Evolutionary conservation across 2,329 filamentous ascomycete species (phyloP), one percentile per base, ranked within the genome.

Genomic region (Ustilaginoidea virens): DNA sequence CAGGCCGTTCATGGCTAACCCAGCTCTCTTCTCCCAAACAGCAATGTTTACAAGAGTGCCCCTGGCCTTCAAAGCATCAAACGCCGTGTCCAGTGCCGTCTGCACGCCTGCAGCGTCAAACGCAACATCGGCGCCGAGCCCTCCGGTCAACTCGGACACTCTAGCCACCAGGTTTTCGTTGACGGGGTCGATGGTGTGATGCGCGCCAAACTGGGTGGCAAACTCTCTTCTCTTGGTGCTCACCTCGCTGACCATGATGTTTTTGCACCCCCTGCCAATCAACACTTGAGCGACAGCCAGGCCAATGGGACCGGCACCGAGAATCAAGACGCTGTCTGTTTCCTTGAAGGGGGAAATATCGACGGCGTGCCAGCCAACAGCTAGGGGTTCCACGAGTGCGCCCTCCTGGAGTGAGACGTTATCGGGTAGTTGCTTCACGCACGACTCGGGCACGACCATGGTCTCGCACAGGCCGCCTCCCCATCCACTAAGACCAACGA

Each of bases 31-130:
- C 40, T 73, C 69, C 68, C 69, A 76, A 3, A 77, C 66, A 0
- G 72, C 69, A n/a, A 77, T 60, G 35, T 77, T 77, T 2, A 77
- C 60, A 0, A 78, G 56, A 0, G 65, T 67, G 0, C 71, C 73
- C 20, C 63, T 55, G 0, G 59, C 55, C 27, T 60, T 55, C 3
- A 71, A 61, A 0, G 63, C 56, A 13, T 56, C 46, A 23, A 60
- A 67, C 39, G 49, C 68, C 38, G 34, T 43, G 21, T 55, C 44
- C 4, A 63, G 39, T n/a, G 55, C 64, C 1, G 53, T 53, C n/a
- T 63, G 56, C 13, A 74, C 66, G 5, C 72, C 72, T 0, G 71
- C 69, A 18, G 69, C 70, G 36, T 78, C 71, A 36, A 75, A 73
- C 0, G 67, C 63, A 2, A 75, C 54, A 39, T 74, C 64, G 2